Evolutionary conservation across 2,329 filamentous ascomycete genomes (phyloP).

Genomic region (Pyrenophora graminea): DNA sequence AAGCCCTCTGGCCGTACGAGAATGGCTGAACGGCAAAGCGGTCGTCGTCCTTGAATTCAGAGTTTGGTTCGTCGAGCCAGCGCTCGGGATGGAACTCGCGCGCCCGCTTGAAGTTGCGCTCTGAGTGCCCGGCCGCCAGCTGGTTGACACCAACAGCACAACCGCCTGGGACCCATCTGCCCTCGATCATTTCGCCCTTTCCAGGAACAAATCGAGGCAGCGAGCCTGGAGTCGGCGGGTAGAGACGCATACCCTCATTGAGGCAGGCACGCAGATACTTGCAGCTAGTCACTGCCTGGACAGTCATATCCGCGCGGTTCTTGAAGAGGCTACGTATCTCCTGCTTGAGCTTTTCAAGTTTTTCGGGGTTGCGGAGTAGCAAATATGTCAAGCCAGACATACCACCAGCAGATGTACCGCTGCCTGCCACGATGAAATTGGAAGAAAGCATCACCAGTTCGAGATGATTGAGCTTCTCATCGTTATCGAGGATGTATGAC

Average conservation of each 20-base stretch:
- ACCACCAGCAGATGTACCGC: conserved; percentile 31
- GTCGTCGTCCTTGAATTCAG: conserved; percentile 33
- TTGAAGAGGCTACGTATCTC: conserved; percentile 17
- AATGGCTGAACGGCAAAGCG: conserved; percentile 35
- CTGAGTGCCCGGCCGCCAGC: conserved; percentile 17
- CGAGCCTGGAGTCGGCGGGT: conserved; percentile 18
- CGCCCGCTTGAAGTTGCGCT: conserved; percentile 23
- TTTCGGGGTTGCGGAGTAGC: conserved; percentile 13
- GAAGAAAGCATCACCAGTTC: conserved; percentile 13
- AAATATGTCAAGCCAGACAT: conserved; percentile 12
- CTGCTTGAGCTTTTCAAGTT: conserved; percentile 13
- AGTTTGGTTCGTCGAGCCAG: conserved; percentile 6
- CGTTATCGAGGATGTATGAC: conserved; percentile 10
- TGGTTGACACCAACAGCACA: conserved; percentile 24
- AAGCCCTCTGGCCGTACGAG: conserved; percentile 11
- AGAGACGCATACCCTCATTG: conserved; percentile 22
- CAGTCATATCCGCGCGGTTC: conserved; percentile 15
- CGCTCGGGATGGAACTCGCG: conserved; percentile 16
- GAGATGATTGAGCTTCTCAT: conserved; percentile 12
- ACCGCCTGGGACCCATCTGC: conserved; percentile 21
- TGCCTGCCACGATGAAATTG: conserved; percentile 29
- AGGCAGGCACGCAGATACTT: conserved; percentile 22
- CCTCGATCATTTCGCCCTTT: conserved; percentile 21
- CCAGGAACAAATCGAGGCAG: conserved; percentile 21
- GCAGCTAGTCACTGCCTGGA: conserved; percentile 3